Evolutionary conservation across 202 grass and related monocot genomes (phyloP).

Genomic region (Musa balbisiana): DNA sequence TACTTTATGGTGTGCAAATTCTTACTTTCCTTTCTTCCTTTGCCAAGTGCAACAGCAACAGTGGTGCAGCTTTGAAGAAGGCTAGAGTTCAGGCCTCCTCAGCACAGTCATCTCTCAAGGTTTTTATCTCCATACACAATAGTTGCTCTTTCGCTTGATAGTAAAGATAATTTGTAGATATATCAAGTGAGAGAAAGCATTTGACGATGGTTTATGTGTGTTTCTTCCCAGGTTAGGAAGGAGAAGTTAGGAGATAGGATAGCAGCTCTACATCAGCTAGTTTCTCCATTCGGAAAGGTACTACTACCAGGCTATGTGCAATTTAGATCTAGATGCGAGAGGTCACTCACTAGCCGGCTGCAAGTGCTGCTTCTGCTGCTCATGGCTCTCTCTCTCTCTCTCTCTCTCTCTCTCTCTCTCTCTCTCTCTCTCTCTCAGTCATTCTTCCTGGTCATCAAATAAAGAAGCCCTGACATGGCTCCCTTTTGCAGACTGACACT

Average conservation of each 20-base stretch:
- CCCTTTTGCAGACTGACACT: conserved; percentile 19
- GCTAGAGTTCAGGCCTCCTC: conserved; percentile 17
- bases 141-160: background rate
- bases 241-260: conserved; percentile 23
- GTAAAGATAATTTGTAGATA: background rate
- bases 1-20: too few relatives aligned
- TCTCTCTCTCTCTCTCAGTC: background rate
- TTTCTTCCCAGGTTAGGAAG: conserved; percentile 8
- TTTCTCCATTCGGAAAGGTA: conserved; percentile 25
- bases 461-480: conserved; percentile 3
- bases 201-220: background rate
- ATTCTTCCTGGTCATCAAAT: background rate
- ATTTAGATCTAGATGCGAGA: background rate
- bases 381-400: background rate
- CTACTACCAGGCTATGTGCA: background rate
- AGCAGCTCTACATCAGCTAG: conserved; percentile 20
- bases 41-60: conserved; percentile 17
- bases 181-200: too few relatives aligned
- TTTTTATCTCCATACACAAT: background rate
- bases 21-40: background rate
- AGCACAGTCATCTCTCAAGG: conserved; percentile 15
- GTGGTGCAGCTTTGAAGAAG: conserved; percentile 18
- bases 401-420: background rate
- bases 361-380: background rate
- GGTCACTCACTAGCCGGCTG: too few relatives aligned